Evolutionary conservation across 169 alveolate genomes (phyloP).

Genomic region (Cryptosporidium canis): DNA sequence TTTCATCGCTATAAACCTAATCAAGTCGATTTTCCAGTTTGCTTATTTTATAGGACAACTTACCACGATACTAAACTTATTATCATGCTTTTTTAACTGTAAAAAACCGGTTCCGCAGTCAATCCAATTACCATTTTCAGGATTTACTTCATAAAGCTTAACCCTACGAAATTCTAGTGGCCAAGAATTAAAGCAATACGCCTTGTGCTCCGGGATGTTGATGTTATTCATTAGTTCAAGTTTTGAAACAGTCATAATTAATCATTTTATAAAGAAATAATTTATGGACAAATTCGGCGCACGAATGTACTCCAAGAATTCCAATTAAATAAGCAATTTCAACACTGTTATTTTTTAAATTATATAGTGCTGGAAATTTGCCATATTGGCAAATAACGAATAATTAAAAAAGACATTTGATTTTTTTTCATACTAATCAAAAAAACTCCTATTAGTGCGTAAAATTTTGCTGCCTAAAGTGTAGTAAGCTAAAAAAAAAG

Average conservation of each 20-base stretch:
- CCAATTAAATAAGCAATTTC: no score
- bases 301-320: no score
- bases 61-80: conserved; percentile 46
- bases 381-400: no score
- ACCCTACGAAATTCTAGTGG: conserved; percentile 74
- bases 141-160: conserved; percentile 78
- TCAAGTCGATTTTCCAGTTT: neutral
- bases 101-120: conserved; percentile 69
- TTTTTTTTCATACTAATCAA: no score
- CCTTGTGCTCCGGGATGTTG: neutral
- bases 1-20: conserved; percentile 46
- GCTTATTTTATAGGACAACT: neutral
- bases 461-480: no score
- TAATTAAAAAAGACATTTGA: no score
- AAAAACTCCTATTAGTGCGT: no score
- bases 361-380: no score
- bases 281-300: no score
- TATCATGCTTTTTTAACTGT: conserved; percentile 2
- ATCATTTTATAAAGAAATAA: neutral
- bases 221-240: neutral
- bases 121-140: conserved; percentile 71
- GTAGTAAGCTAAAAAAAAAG: no score
- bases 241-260: conserved; percentile 29
- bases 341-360: no score
- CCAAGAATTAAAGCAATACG: conserved; percentile 23